Evolutionary conservation across 1,139 yeast genomes (phyloP).

Genomic region (Candida sp.): DNA sequence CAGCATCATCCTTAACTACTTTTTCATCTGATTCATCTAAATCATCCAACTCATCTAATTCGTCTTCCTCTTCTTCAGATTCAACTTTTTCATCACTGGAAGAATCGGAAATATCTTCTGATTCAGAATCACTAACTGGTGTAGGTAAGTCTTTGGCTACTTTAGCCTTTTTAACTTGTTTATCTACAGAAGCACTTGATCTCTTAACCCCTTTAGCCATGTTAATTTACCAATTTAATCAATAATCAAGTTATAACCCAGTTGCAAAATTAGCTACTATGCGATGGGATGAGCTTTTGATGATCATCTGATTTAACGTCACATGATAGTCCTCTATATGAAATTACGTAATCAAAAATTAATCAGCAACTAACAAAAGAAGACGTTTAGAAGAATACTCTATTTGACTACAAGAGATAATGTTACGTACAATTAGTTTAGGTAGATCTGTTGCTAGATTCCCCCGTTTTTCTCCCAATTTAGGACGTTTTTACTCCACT

Average conservation of each 20-base stretch:
- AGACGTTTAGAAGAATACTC: background rate
- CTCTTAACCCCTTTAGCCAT: conserved; percentile 35
- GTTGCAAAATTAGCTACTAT: too few relatives aligned
- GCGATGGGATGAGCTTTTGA: too few relatives aligned
- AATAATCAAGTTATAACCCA: too few relatives aligned
- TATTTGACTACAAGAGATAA: background rate
- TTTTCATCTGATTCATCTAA: conserved; percentile 15
- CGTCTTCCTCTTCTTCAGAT: conserved; percentile 18
- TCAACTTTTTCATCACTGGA: conserved; percentile 14
- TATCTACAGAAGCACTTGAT: conserved; percentile 16
- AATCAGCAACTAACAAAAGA: background rate
- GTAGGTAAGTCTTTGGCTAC: conserved; percentile 12
- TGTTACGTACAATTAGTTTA: conserved; percentile 1
- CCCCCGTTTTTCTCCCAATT: background rate
- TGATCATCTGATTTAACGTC: too few relatives aligned
- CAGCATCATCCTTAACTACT: conserved; percentile 12
- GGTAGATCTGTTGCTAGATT: background rate
- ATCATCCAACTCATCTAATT: conserved; percentile 12
- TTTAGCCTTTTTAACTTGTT: conserved; percentile 27
- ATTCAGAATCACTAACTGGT: conserved; percentile 13
- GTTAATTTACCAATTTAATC: too few relatives aligned
- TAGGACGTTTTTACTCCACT: conserved; percentile 1
- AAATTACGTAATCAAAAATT: background rate
- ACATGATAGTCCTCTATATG: too few relatives aligned
- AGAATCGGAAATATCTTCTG: conserved; percentile 5